Evolutionary conservation across 768 basidiomycete genomes (phyloP).

Genomic region (Boletus reticulatus): DNA sequence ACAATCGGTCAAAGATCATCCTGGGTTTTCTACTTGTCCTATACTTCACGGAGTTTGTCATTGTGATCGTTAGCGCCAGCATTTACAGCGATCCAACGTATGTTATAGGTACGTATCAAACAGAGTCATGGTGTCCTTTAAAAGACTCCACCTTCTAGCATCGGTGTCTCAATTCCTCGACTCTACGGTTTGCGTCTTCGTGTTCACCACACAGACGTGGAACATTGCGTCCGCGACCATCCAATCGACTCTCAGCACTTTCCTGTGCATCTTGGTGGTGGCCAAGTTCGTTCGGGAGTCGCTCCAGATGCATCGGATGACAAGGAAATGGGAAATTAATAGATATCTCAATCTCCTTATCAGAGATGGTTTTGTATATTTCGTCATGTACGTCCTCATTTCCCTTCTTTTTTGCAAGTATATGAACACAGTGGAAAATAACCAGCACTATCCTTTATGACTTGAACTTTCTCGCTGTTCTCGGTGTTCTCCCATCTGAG

Average conservation of each 20-base stretch:
- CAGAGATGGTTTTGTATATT: neutral
- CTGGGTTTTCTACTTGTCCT: neutral
- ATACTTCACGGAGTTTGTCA: neutral
- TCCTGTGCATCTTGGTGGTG: neutral
- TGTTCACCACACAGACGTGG: neutral
- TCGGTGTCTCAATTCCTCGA: neutral
- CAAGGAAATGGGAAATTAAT: neutral
- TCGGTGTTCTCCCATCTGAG: no score
- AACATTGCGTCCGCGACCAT: neutral
- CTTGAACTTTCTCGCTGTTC: no score
- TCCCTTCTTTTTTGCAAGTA: no score
- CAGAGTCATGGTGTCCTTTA: neutral
- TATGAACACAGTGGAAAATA: no score
- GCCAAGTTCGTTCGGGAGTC: neutral
- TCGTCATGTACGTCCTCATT: neutral
- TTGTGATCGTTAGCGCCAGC: neutral
- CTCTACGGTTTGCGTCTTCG: neutral
- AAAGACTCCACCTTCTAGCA: no score
- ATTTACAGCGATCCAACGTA: neutral
- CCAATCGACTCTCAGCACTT: neutral
- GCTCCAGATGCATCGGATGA: neutral
- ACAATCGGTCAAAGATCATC: neutral
- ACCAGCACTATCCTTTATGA: no score
- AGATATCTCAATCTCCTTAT: neutral
- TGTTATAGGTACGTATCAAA: neutral